A percentile compares a stretch with the other conserved stretches of the same genome.
Conservation (phyloP, 2,329 filamentous ascomycete genomes). For the Escovopsis weberi region DNA sequence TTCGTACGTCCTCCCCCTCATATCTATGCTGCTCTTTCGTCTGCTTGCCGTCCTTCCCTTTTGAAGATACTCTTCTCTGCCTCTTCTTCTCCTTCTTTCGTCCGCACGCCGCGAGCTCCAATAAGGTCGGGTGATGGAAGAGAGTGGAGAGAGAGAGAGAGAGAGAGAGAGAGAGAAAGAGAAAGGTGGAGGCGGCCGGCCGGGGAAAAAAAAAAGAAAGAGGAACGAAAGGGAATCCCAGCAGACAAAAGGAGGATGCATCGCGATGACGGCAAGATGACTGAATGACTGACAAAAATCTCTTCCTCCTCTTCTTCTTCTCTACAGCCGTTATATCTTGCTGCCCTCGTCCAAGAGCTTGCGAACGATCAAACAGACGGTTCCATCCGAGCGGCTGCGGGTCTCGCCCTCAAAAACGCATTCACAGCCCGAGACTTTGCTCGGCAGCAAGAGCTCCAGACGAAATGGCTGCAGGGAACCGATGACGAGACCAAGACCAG, state of each 20-base stretch:
- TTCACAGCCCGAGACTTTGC: slow-evolving; percentile 86
- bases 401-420: slow-evolving; percentile 94
- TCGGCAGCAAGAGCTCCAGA: slow-evolving; percentile 78
- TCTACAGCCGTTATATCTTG: slow-evolving; percentile 72
- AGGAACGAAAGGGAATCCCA: no score
- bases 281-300: slow-evolving; percentile 10
- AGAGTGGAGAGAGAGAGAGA: no score
- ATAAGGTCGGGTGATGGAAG: no score
- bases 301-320: slow-evolving; percentile 4
- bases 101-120: no score
- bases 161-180: no score
- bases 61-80: neutral
- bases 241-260: no score
- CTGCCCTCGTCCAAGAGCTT: slow-evolving; percentile 83
- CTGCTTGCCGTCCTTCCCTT: neutral
- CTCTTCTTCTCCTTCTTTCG: no score
- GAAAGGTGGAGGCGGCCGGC: no score
- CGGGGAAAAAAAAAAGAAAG: no score
- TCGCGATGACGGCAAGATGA: neutral
- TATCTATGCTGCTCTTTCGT: slow-evolving; percentile 1
- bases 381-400: slow-evolving; percentile 82
- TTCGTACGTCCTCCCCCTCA: slow-evolving; percentile 50
- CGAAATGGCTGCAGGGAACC: slow-evolving; percentile 80
- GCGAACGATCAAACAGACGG: slow-evolving; percentile 76
- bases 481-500: slow-evolving; percentile 68